Evolutionary conservation across 2,329 filamentous ascomycete genomes (phyloP).

Genomic region (Chaetothyriales sp.): DNA sequence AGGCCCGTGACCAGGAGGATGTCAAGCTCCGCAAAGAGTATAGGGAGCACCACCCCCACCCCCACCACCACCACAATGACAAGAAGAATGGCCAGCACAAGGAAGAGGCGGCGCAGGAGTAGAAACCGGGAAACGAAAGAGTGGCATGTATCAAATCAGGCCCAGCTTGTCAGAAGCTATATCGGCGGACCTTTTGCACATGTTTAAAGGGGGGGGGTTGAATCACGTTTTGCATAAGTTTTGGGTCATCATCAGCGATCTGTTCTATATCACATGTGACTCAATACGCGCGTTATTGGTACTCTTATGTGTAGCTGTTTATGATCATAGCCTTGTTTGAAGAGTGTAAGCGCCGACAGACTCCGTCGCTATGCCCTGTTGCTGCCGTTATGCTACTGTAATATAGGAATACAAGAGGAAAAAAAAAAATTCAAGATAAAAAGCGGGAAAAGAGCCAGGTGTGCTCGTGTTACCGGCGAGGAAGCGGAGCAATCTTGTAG

Average conservation of each 20-base stretch:
- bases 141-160: too few species aligned
- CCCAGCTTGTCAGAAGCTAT: too few species aligned
- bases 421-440: not conserved
- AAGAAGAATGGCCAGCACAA: conserved; percentile 12
- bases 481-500: conserved; percentile 46
- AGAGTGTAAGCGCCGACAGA: not conserved
- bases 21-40: conserved; percentile 21
- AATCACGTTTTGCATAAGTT: too few species aligned
- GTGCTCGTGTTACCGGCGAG: not conserved
- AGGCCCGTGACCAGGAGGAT: conserved; percentile 26
- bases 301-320: not conserved
- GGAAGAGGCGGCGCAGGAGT: conserved; percentile 11
- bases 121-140: conserved; percentile 8
- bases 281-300: not conserved
- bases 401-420: too few species aligned
- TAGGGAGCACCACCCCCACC: conserved; percentile 15
- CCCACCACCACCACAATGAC: conserved; percentile 11
- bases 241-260: not conserved
- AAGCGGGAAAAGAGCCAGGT: not conserved
- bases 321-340: not conserved
- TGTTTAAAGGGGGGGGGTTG: conserved; percentile 4
- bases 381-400: too few species aligned
- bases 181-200: conserved; percentile 1
- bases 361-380: not conserved
- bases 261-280: not conserved